A percentile compares a stretch with the other conserved stretches of the same genome.
phyloP scores from a whole-genome alignment of 2,329 filamentous ascomycete genomes.

The Botrytis fragariae region DNA sequence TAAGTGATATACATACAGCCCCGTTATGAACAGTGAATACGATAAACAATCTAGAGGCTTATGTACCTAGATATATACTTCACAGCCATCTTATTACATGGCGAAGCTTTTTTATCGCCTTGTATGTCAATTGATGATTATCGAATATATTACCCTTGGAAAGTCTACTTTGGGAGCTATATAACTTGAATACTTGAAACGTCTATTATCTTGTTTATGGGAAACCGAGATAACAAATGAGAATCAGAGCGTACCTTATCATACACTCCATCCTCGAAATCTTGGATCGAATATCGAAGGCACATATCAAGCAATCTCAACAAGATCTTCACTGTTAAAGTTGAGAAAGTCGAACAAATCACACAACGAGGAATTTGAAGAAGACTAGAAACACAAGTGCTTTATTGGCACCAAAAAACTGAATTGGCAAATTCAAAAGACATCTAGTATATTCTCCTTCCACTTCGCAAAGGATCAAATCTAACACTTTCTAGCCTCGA shows the following conservation, averaged over 20 bases:
- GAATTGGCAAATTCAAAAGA: not conserved
- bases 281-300: too few relatives aligned
- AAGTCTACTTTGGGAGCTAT: not conserved
- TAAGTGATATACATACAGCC: not conserved
- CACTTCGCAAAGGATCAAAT: not conserved
- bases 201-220: not conserved
- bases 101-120: not conserved
- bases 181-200: not conserved
- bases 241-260: too few relatives aligned
- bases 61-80: not conserved
- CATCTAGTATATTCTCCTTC: not conserved
- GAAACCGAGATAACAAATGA: not conserved
- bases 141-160: not conserved
- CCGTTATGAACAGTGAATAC: not conserved
- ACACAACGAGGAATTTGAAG: not conserved
- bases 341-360: not conserved
- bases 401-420: not conserved
- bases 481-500: not conserved
- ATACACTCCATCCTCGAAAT: too few relatives aligned
- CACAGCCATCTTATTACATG: not conserved
- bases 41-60: not conserved
- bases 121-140: not conserved
- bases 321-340: not conserved
- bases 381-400: not conserved
- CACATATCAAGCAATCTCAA: not conserved